These are phyloP conservation scores for Nannochloris sp. DNA, from an alignment of 139 green algal genomes.

Conservation along the genomic window DNA sequence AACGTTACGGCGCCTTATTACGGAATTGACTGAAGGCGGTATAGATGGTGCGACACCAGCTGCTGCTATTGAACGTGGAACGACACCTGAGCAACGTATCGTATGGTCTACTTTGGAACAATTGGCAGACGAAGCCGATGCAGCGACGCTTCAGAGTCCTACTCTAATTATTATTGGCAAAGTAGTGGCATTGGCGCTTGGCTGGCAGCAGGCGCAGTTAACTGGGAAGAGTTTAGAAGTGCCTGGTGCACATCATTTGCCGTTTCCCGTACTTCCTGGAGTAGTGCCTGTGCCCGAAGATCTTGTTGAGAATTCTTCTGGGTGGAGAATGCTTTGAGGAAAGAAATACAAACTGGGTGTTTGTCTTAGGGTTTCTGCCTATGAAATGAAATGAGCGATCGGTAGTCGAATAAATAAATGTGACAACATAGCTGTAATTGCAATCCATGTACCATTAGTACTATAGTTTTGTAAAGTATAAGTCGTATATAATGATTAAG, in stretches of 20 bases:
- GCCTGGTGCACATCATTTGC: background rate
- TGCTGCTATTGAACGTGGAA: conserved; percentile 92
- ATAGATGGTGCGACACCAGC: conserved; percentile 62
- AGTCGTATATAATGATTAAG: too few species aligned
- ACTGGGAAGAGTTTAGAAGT: background rate
- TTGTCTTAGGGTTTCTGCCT: background rate
- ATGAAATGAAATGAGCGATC: too few species aligned
- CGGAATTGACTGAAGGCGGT: conserved; percentile 54
- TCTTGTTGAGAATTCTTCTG: background rate
- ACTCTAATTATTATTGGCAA: conserved; percentile 92
- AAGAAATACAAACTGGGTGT: background rate
- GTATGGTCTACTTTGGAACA: conserved; percentile 61
- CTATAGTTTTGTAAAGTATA: too few species aligned
- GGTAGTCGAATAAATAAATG: too few species aligned
- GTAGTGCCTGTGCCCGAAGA: background rate
- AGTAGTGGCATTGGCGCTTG: conserved; percentile 59
- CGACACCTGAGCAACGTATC: conserved; percentile 70
- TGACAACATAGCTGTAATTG: too few species aligned
- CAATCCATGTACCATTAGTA: too few species aligned
- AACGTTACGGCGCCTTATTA: conserved; percentile 70
- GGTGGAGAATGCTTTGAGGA: background rate
- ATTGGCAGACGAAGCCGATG: conserved; percentile 39
- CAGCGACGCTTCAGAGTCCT: conserved; percentile 64
- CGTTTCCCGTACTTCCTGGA: background rate
- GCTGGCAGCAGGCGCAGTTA: conserved; percentile 35